Evolutionary conservation across 495 filamentous ascomycete species (phyloP), one percentile per base, ranked within the genome.

Genomic region (Parachaetomium inaequale): DNA sequence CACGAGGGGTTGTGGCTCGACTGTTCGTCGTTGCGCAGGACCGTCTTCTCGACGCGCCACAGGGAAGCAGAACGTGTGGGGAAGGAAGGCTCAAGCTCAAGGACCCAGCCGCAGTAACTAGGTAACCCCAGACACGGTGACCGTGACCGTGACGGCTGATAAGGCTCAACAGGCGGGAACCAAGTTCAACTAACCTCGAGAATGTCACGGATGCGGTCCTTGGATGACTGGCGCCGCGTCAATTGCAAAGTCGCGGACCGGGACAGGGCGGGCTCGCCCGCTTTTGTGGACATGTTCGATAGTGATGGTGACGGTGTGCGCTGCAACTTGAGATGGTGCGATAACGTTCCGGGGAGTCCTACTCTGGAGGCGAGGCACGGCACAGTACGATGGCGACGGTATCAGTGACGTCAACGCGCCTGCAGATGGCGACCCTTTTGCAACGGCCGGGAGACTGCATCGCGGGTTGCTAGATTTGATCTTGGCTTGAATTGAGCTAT

Each of bases 141-240:
- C n/a, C 42, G 17, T 3, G 40, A 17, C n/a, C 40, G 11, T 42
- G 38, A 43, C 40, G 2, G 17, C 23, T 29, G 17, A 23, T 5
- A 29, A 26, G 31, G 29, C 19, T 32, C 11, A 42, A 42, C 23
- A 50, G 25, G 28, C 43, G 10, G 46, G 4, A 46, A 26, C n/a
- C n/a, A n/a, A n/a, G n/a, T n/a, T n/a, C n/a, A 60, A 74, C 72
- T 70, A 46, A 80, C 78, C 76, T 80, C 72, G 58, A 80, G 76
- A 66, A 80, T 79, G 15, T 70, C 67, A 58, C 70, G 71, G 58
- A 80, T 62, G 38, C 77, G 72, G 19, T 77, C 72, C 46, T 77
- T 72, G 14, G 75, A 71, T 11, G 76, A 75, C 58, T 59, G 62
- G 26, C 70, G 58, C n/a, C 70, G 36, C 38, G 45, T 21, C 31